phyloP scores from a whole-genome alignment of 164 flowering plant species.

The Echeveria elegans region DNA sequence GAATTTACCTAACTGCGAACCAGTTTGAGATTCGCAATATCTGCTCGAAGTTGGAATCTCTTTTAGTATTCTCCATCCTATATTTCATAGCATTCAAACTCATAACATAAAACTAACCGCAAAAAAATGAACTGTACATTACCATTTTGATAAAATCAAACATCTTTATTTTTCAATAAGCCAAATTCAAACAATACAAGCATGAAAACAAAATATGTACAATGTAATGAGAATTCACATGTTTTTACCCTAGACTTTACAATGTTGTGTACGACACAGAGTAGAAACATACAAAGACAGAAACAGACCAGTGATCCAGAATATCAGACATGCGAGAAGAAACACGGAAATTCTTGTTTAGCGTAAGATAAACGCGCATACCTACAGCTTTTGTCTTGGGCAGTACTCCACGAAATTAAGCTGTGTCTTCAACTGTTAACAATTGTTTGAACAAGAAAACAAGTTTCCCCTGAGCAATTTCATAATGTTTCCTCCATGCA shows the following conservation, averaged over 20 bases:
- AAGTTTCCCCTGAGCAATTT: conserved; percentile 27
- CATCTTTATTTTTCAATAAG: not conserved
- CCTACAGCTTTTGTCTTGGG: too few relatives aligned
- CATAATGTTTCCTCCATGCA: conserved; percentile 32
- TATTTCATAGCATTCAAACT: too few relatives aligned
- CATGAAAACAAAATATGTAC: not conserved
- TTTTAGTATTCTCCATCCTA: too few relatives aligned
- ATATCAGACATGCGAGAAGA: not conserved
- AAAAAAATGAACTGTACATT: not conserved
- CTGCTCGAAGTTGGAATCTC: not conserved
- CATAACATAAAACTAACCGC: too few relatives aligned
- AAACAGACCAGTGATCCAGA: not conserved
- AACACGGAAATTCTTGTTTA: not conserved
- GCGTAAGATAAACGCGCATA: not conserved
- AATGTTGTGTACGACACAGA: not conserved
- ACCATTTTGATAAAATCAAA: not conserved
- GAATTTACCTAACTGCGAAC: too few relatives aligned
- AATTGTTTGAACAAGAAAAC: not conserved
- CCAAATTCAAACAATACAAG: not conserved
- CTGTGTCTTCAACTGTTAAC: not conserved
- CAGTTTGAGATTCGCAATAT: not conserved
- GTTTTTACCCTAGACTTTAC: not conserved
- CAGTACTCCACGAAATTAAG: not conserved
- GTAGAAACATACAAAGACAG: not conserved
- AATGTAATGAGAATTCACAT: not conserved